Evolutionary conservation across 257 asterid genomes (phyloP), one percentile per base, ranked within the genome.

Genomic region (Gentiana dahurica): DNA sequence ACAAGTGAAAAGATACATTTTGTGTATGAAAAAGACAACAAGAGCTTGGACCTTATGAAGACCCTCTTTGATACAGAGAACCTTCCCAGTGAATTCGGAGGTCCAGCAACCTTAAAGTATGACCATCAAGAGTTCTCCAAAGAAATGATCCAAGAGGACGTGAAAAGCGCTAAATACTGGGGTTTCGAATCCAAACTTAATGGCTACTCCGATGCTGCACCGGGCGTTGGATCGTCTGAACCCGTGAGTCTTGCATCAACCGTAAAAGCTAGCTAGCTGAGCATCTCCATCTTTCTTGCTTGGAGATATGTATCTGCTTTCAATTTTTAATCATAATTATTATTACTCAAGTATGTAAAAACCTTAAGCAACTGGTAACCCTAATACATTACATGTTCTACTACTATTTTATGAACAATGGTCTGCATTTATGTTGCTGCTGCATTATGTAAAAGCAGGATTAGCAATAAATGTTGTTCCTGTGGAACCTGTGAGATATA

Each of bases 61-160:
- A 33, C 66, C 55, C 70, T 73, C 61, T 88, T 88, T 32, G 85
- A 88, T 66, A 9, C 75, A 4, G 86, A 88, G 52, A 88, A 83
- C 51, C 93, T 87, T 62, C 96, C 97, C 0, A 77, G 74, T 4
- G 97, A 90, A 73, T 90, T 87, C 53, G 96, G 97, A 36, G 97
- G 96, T n/a, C 76, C 82, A 65, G 81, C 75, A 34, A 80, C 94
- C 5, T 73, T 90, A 52, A 51, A 74, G 38, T 87, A 87, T 52
- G 79, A 90, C 49, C 96, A 84, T 35, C 81, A 82, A 62, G 95
- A 87, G 45, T 90, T 86, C 60, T 90, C 96, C 32, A 82, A 79
- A 70, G 55, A 81, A 79, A 90, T 90, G 97, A 54, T 58, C 0
- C 69, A 72, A 49, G 96, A 86, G 46, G 96, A 90, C 12, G 62